Percentiles rank a stretch among this genome's conserved stretches.
phyloP scores from a whole-genome alignment of 2,329 filamentous ascomycete genomes.

The Stemphylium vesicarium region DNA sequence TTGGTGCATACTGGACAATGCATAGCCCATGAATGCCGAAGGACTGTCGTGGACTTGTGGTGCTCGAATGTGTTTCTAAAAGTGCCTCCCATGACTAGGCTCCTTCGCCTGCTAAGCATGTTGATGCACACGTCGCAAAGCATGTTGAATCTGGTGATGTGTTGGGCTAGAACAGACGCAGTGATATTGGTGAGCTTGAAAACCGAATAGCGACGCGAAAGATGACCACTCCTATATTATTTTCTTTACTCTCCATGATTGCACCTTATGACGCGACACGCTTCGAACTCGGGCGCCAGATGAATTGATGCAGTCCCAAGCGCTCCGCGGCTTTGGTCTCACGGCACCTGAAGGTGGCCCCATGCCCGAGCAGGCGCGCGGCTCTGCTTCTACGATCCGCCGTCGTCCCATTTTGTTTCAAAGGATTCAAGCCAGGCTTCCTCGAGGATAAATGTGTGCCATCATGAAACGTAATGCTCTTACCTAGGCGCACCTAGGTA shows the following conservation, averaged over 20 bases:
- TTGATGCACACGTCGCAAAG: constrained; percentile 16
- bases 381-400: background rate
- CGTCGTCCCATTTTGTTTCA: no score
- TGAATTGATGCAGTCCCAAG: no score
- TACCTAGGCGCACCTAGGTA: no score
- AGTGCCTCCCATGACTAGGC: background rate
- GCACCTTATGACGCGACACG: no score
- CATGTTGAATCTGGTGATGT: constrained; percentile 1
- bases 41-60: constrained; percentile 4
- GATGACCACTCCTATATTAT: no score
- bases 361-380: background rate
- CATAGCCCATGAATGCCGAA: constrained; percentile 5
- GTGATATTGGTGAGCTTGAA: no score
- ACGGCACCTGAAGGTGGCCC: background rate
- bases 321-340: no score
- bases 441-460: background rate
- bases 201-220: no score
- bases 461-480: background rate
- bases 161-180: no score
- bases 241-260: no score
- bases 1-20: constrained; percentile 19
- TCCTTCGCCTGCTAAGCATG: constrained; percentile 14
- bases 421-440: no score
- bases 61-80: constrained; percentile 14
- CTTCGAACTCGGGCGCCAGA: no score